Evolutionary conservation across 2,329 filamentous ascomycete genomes (phyloP), one percentile per base, ranked within the genome.

Genomic region (Fulvia fulva): DNA sequence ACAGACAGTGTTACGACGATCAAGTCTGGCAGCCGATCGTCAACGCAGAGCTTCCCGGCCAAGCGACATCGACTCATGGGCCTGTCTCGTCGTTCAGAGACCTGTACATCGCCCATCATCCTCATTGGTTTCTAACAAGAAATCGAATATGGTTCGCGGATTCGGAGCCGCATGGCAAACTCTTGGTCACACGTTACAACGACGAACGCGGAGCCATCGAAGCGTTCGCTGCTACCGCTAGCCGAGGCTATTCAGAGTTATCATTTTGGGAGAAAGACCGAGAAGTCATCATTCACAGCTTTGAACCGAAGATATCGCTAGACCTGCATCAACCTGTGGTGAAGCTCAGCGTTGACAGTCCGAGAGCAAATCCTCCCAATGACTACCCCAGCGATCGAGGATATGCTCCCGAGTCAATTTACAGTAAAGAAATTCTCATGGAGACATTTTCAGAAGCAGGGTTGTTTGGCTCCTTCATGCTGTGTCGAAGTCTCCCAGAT

Each of bases 121-220:
- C 88, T 0, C 85, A 87, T 67, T 97, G 92, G 92, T 96, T 96
- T 68, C 78, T 97, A 1, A 81, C 89, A 0, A 85, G 83, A 53
- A 80, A 89, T 70, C 92, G 89, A 73, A 78, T 97, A 63, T 97
- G 92, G 92, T 93, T 96, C 69, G 83, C 85, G 59, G 90, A 96
- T 72, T 81, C 79, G 1, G 82, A 86, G 28, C 80, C 90, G 50
- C 87, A 83, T 1, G 92, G 92, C 0, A 88, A 88, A 70, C 74
- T 96, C 44, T 80, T 96, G 25, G 69, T 96, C 41, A 81, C 83
- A n/a, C 85, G 89, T 12, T 97, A 91, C 68, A 86, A 96, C 70
- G 82, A 85, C 47, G 76, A 83, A 3, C 80, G 84, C 45, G 88
- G 87, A 16, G 87, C 86, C 65, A 96, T 97, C 56, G 89, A 94